These are phyloP conservation scores for Saturnispora galanensis DNA, from an alignment of 805 yeast species.

Conservation along the genomic window DNA sequence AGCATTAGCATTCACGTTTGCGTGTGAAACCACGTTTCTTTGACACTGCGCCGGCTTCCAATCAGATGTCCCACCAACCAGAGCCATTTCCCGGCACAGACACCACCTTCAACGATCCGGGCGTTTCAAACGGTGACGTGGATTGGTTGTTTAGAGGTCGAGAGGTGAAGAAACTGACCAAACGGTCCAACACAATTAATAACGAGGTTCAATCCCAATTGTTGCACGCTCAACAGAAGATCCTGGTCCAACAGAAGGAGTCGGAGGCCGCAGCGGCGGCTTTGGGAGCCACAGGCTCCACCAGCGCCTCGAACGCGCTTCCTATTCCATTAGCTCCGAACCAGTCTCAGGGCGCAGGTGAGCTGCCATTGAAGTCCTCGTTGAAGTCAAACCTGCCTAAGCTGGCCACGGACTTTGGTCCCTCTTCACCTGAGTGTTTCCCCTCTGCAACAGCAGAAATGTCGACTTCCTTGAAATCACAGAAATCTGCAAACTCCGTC, in stretches of 20 bases:
- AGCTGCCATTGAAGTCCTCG: constrained; percentile 12
- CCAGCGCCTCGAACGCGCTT: background rate
- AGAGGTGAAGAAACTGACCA: constrained; percentile 43
- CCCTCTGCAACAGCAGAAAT: background rate
- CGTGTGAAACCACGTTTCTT: too few species aligned
- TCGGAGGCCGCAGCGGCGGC: background rate
- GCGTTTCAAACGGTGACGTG: constrained; percentile 66
- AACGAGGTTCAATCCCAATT: constrained; percentile 25
- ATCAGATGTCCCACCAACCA: background rate
- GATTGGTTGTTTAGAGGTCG: constrained; percentile 83
- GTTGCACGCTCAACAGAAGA: constrained; percentile 22
- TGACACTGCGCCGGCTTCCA: too few species aligned
- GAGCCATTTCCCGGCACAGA: constrained; percentile 5
- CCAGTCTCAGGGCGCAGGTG: background rate
- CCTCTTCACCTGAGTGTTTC: constrained; percentile 1
- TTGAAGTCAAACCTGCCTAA: constrained; percentile 4
- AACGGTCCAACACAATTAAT: constrained; percentile 27
- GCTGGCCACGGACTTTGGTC: background rate
- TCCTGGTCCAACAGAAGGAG: constrained; percentile 11
- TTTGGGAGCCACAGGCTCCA: too few species aligned
- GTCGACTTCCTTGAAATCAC: constrained; percentile 10
- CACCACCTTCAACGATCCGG: constrained; percentile 26
- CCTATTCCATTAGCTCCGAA: background rate
- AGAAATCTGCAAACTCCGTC: background rate
- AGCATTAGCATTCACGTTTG: too few species aligned